Evolutionary conservation across 805 yeast species (phyloP), one percentile per base, ranked within the genome.

Genomic region (Spathaspora passalidarum): DNA sequence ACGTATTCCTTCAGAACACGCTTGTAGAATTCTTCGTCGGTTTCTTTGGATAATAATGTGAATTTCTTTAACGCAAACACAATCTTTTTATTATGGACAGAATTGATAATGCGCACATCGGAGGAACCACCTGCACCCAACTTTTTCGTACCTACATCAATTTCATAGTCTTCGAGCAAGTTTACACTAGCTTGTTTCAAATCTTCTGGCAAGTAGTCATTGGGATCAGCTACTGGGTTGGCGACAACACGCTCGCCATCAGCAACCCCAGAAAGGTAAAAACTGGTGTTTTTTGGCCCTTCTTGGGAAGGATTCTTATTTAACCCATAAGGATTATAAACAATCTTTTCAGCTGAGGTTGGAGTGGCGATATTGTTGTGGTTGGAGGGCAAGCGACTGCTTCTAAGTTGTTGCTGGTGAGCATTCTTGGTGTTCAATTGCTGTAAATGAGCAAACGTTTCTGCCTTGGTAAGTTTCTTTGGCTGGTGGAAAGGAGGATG

Each of bases 91-190:
- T 70, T 66, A 37, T 59, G 46, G 16, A 56, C 47, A 21, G 70
- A 63, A 45, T 65, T 62, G 42, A 72, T 65, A 42, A 68, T 56
- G 45, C 83, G 69, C 17, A 86, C 90, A 41, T 78, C 78, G 4
- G 88, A 78, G 2, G 86, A 79, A 2, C 91, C 91, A 40, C 95
- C 94, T 45, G 76, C 78, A 2, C 91, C 94, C 42, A 86, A 61
- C 40, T 74, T 77, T 44, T 75, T 74, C 19, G 69, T 62, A 35
- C 56, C 47, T 18, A 57, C 69, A 43, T 70, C 76, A 32, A 69
- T 64, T 36, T 73, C 78, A 56, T 79, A 86, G 46, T 78, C 79
- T 38, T 82, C 84, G 23, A 74, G 69, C 47, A 87, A 62, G 37
- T 73, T 72, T 2, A 72, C 63, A 44, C 72, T 69, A 1, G 63